phyloP scores from a whole-genome alignment of 805 yeast species.

The Candida orba region DNA sequence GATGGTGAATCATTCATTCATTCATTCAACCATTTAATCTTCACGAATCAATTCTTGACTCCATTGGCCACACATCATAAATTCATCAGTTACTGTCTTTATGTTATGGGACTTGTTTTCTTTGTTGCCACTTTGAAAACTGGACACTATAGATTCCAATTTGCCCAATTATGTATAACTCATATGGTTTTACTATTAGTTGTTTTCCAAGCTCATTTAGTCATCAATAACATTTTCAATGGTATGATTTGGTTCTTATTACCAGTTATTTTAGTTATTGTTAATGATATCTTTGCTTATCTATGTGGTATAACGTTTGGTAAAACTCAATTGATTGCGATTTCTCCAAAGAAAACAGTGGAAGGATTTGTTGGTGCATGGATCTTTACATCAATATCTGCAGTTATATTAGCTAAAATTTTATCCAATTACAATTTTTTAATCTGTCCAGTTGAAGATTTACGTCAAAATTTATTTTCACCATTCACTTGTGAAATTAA shows the following conservation, averaged over 20 bases:
- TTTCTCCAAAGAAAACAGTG: slow-evolving; percentile 94
- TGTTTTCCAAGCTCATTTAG: slow-evolving; percentile 89
- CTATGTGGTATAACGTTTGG: slow-evolving; percentile 97
- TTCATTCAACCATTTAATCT: slow-evolving; percentile 50
- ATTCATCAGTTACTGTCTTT: slow-evolving; percentile 76
- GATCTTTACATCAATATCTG: slow-evolving; percentile 80
- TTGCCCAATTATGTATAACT: slow-evolving; percentile 87
- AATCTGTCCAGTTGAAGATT: slow-evolving; percentile 78
- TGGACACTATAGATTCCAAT: slow-evolving; percentile 86
- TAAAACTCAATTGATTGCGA: slow-evolving; percentile 80
- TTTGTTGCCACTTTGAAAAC: slow-evolving; percentile 86
- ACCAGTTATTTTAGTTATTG: slow-evolving; percentile 87
- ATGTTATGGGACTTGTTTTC: slow-evolving; percentile 80
- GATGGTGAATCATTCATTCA: slow-evolving; percentile 79
- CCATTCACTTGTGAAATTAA: slow-evolving; percentile 72
- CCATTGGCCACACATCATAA: slow-evolving; percentile 71
- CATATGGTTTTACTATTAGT: slow-evolving; percentile 89
- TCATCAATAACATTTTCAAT: slow-evolving; percentile 79
- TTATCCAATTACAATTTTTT: slow-evolving; percentile 63
- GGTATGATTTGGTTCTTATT: slow-evolving; percentile 93
- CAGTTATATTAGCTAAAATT: slow-evolving; percentile 56
- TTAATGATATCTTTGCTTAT: slow-evolving; percentile 94
- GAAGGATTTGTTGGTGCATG: slow-evolving; percentile 98
- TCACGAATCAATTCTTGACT: slow-evolving; percentile 44
- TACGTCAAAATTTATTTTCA: slow-evolving; percentile 54